These are phyloP conservation scores for Amaranthus tricolor DNA, from an alignment of 179 eudicot species.

Conservation along the genomic window DNA sequence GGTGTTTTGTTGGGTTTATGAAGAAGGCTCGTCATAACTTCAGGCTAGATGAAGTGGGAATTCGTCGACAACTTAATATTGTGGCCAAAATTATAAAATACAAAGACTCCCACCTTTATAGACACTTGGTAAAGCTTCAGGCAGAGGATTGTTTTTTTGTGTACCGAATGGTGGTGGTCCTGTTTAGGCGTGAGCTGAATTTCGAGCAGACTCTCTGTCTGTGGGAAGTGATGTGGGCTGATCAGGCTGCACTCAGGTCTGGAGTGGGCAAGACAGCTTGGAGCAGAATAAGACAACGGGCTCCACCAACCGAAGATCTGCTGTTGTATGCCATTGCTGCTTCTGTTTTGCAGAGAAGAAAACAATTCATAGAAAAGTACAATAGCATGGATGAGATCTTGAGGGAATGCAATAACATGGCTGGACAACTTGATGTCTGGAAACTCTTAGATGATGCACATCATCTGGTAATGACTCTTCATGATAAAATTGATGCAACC, in stretches of 20 bases:
- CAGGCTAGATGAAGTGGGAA: constrained; percentile 85
- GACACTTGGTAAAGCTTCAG: constrained; percentile 76
- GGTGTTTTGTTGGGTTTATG: constrained; percentile 98
- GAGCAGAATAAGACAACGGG: constrained; percentile 82
- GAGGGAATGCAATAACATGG: constrained; percentile 85
- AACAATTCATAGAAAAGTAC: constrained; percentile 75
- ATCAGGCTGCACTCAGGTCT: constrained; percentile 80
- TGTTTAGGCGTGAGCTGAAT: constrained; percentile 75
- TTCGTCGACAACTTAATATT: constrained; percentile 64
- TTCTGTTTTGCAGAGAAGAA: constrained; percentile 83
- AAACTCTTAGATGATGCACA: constrained; percentile 87
- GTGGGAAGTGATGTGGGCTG: constrained; percentile 99
- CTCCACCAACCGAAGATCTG: constrained; percentile 88
- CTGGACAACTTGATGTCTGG: constrained; percentile 93
- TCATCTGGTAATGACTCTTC: constrained; percentile 72
- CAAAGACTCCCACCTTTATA: constrained; percentile 85
- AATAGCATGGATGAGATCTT: constrained; percentile 91
- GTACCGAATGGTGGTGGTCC: constrained; percentile 91
- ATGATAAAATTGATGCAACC: constrained; percentile 57
- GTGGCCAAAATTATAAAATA: constrained; percentile 76
- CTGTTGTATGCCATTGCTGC: constrained; percentile 87
- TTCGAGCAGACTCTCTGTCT: constrained; percentile 86
- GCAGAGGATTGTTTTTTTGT: constrained; percentile 95
- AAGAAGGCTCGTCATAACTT: constrained; percentile 90
- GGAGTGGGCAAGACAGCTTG: constrained; percentile 82